Evolutionary conservation across 2,329 filamentous ascomycete species (phyloP), one percentile per base, ranked within the genome.

Genomic region (Colletotrichum trifolii): DNA sequence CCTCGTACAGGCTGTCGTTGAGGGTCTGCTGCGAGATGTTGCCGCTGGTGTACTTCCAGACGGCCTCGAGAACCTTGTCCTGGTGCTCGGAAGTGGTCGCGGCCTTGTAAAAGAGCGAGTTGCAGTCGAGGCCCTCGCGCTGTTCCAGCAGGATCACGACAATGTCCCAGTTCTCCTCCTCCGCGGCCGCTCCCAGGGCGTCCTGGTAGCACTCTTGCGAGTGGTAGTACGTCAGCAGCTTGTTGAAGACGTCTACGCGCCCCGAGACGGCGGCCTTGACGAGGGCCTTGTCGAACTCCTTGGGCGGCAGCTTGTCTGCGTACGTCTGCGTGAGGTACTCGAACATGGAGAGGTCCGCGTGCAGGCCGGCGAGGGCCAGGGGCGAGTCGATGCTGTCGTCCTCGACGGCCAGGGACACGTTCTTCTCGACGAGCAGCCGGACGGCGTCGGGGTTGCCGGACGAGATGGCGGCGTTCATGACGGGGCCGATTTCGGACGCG

Each of bases 371-470:
- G 3, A 79, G 60, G 6, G 78, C 76, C 6, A 81, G 64, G 1
- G 79, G 79, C 0, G 77, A 72, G 5, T 71, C 67, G 17, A 76
- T 60, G 34, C 71, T 68, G 2, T 73, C 70, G 12, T 64, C 68
- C 8, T 77, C 73, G 4, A 73, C 68, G 6, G 75, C 71, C 8
- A 81, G 69, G 5, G 76, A 75, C 6, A 79, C 78, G 13, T 77
- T 73, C 8, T 74, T 70, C 25, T 77, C 73, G 2, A 81, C 78
- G 2, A 81, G 71, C 25, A 81, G 68, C 60, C 76, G 75, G 2
- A 81, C 78, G 0, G 78, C 78, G 1, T 74, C 78, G 8, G 73
- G 71, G 13, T 80, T 81, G 4, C 79, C 79, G 1, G 78, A 81
- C 9, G 71, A 73, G 9, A 81, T 81, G 1, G 79, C 79, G 1